phyloP scores from a whole-genome alignment of 129 eudicot species.

The Mikania micrantha region DNA sequence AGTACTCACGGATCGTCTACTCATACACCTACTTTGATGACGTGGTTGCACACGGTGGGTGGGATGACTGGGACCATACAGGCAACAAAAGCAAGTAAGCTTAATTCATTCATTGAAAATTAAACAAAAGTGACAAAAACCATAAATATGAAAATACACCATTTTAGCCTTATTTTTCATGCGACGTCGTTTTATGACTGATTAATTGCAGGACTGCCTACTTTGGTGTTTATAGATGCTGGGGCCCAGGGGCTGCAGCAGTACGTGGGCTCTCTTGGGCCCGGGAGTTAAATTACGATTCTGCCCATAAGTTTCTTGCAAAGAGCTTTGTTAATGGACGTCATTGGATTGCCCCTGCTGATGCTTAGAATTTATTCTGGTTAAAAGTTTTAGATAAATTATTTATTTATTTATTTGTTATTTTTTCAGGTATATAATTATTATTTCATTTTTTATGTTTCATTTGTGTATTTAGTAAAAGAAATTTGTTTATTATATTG shows the following conservation, averaged over 20 bases:
- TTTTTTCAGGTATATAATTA: neutral
- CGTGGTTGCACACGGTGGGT: conserved; percentile 84
- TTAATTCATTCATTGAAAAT: neutral
- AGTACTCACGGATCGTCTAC: conserved; percentile 79
- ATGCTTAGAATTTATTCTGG: conserved; percentile 43
- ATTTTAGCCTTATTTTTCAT: neutral
- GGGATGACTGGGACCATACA: conserved; percentile 95
- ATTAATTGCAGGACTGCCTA: conserved; percentile 59
- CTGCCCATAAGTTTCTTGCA: conserved; percentile 77
- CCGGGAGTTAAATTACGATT: conserved; percentile 65
- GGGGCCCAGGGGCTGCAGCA: conserved; percentile 95
- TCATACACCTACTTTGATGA: conserved; percentile 77
- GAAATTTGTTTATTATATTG: neutral
- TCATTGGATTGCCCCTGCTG: conserved; percentile 90
- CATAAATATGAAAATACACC: neutral
- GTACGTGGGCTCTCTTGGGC: conserved; percentile 88
- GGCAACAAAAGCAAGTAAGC: conserved; percentile 82
- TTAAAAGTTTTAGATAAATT: neutral
- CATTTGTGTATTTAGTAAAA: neutral
- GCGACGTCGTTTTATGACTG: neutral
- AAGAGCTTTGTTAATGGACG: conserved; percentile 98
- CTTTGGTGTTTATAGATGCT: conserved; percentile 86
- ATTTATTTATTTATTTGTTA: conserved; percentile 15
- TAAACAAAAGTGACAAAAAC: neutral
- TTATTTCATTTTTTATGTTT: neutral